A percentile compares a stretch with the other conserved stretches of the same genome.
Evolutionary conservation across 176 grass and related monocot genomes (phyloP).

Genomic region (Aegilops longissima): DNA sequence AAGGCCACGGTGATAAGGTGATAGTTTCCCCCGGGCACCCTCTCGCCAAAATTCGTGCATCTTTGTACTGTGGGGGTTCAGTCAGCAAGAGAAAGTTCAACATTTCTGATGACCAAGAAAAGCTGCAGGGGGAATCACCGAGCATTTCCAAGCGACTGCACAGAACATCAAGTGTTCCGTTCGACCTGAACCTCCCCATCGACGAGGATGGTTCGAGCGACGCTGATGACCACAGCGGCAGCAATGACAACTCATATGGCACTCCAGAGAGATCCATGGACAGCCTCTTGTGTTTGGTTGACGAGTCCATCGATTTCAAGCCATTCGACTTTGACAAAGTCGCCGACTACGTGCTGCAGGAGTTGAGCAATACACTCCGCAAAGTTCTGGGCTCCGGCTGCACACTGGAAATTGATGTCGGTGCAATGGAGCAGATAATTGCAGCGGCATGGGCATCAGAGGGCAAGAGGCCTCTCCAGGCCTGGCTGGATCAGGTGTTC

Average conservation of each 20-base stretch:
- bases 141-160: slow-evolving; percentile 46
- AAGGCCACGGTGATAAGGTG: slow-evolving; percentile 20
- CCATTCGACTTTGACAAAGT: slow-evolving; percentile 60
- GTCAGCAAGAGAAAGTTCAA: slow-evolving; percentile 59
- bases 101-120: slow-evolving; percentile 38
- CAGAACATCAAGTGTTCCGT: slow-evolving; percentile 38
- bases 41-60: slow-evolving; percentile 22
- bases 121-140: slow-evolving; percentile 25
- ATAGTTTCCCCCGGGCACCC: slow-evolving; percentile 36
- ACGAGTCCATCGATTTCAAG: slow-evolving; percentile 49
- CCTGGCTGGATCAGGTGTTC: slow-evolving; percentile 70
- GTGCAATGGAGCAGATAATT: slow-evolving; percentile 78
- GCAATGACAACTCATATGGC: slow-evolving; percentile 38
- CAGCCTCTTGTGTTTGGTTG: slow-evolving; percentile 46
- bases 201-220: slow-evolving; percentile 43
- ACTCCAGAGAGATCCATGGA: slow-evolving; percentile 50
- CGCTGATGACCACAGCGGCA: slow-evolving; percentile 35
- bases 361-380: slow-evolving; percentile 46
- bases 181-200: slow-evolving; percentile 77
- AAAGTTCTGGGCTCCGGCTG: slow-evolving; percentile 40
- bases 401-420: slow-evolving; percentile 57
- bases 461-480: slow-evolving; percentile 34
- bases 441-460: slow-evolving; percentile 56
- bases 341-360: slow-evolving; percentile 50
- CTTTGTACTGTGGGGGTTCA: slow-evolving; percentile 25